Evolutionary conservation across 2,329 filamentous ascomycete species (phyloP).

Genomic region (Geosmithia flava): DNA sequence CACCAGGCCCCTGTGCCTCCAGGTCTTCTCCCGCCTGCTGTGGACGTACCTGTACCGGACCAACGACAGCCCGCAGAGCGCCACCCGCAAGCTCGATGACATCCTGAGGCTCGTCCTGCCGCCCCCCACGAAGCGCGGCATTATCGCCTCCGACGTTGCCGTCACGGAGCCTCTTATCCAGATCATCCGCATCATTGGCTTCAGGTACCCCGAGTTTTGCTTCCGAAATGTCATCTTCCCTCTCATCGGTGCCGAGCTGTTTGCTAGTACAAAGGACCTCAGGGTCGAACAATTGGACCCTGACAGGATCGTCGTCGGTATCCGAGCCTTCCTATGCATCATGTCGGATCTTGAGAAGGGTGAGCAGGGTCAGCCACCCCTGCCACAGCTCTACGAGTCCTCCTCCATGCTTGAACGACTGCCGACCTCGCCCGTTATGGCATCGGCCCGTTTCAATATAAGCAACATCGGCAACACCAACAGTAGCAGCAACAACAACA

Average conservation of each 20-base stretch:
- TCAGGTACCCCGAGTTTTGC: slow-evolving; percentile 85
- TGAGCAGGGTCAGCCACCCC: slow-evolving; percentile 65
- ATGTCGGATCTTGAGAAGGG: slow-evolving; percentile 87
- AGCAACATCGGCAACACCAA: not conserved
- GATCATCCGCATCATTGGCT: slow-evolving; percentile 87
- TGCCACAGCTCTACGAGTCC: slow-evolving; percentile 55
- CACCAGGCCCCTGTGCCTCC: slow-evolving; percentile 67
- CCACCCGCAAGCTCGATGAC: slow-evolving; percentile 75
- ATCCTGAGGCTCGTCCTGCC: slow-evolving; percentile 77
- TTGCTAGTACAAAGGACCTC: slow-evolving; percentile 61
- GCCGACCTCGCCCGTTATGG: slow-evolving; percentile 35
- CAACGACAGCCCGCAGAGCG: slow-evolving; percentile 55
- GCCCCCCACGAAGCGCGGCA: slow-evolving; percentile 57
- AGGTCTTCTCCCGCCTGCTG: slow-evolving; percentile 78
- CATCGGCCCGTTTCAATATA: slow-evolving; percentile 13
- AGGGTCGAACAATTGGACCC: slow-evolving; percentile 90
- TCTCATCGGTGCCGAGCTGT: slow-evolving; percentile 84
- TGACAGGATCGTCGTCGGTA: slow-evolving; percentile 94
- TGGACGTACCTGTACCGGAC: slow-evolving; percentile 92
- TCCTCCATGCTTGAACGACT: slow-evolving; percentile 27
- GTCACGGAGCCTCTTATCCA: slow-evolving; percentile 86
- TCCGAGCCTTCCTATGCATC: slow-evolving; percentile 83
- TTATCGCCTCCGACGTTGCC: slow-evolving; percentile 71
- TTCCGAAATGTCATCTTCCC: slow-evolving; percentile 91
- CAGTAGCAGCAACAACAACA: too few species aligned